Evolutionary conservation across 208 protist genomes (phyloP).

Genomic region (Trypanosomatidae sp.): DNA sequence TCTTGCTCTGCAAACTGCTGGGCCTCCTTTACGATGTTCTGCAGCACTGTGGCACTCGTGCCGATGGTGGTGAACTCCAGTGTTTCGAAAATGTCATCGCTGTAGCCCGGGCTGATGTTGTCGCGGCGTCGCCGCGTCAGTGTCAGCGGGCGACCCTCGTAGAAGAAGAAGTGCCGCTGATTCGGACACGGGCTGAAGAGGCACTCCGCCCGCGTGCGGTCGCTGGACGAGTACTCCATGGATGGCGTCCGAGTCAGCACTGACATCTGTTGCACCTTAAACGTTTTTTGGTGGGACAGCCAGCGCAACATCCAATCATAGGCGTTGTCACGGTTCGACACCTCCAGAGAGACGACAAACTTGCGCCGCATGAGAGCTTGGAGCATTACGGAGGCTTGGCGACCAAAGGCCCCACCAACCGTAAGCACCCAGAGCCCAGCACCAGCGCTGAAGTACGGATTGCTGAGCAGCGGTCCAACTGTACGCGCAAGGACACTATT

Average conservation of each 20-base stretch:
- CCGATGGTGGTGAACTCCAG: constrained; percentile 78
- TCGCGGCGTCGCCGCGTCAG: constrained; percentile 68
- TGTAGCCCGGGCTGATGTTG: constrained; percentile 56
- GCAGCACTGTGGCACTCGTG: constrained; percentile 42
- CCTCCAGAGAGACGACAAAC: constrained; percentile 86
- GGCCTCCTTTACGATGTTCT: constrained; percentile 77
- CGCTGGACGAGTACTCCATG: constrained; percentile 65
- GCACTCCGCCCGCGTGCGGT: constrained; percentile 53
- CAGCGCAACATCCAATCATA: constrained; percentile 90
- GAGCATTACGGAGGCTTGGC: constrained; percentile 38
- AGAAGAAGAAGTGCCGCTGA: constrained; percentile 84
- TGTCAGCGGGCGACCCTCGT: constrained; percentile 65
- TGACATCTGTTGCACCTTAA: constrained; percentile 80
- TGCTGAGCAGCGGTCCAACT: constrained; percentile 49
- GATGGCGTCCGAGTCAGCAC: constrained; percentile 58
- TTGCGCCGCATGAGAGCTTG: constrained; percentile 49
- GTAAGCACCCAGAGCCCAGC: constrained; percentile 85
- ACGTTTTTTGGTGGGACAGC: constrained; percentile 60
- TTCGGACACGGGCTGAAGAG: constrained; percentile 77
- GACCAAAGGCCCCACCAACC: constrained; percentile 56
- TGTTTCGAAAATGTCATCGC: constrained; percentile 84
- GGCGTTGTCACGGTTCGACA: constrained; percentile 73
- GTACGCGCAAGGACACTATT: constrained; percentile 46
- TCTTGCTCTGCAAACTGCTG: constrained; percentile 49
- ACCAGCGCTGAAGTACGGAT: constrained; percentile 89